Base-by-base conservation (phyloP, 2,329 filamentous ascomycete species). In the Aspergillus sp. region DNA sequence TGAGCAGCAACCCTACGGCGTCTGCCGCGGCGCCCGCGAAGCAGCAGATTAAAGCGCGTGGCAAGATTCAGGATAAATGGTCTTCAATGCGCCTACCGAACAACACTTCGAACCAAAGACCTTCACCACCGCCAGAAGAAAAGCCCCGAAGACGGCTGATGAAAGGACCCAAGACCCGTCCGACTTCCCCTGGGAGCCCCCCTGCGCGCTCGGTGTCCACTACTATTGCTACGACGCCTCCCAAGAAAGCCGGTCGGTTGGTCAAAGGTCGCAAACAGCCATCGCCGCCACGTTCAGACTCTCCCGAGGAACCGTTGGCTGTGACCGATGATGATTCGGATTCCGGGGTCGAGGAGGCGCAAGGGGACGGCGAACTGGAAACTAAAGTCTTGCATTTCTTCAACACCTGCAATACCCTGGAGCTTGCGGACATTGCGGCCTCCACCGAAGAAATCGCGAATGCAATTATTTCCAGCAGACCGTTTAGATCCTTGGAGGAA, bases 361-460 rank as follows among this genome's bases (percentile, higher is more conserved):
- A 70, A 39, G 69, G 72, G 28, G 67, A 71, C 43, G 64, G 67
- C 10, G 62, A 67, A 29, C 42, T 48, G 36, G 74, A 80, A 29
- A 60, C 59, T 4, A 76, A 76, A 46, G 79, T 96, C 5, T 72
- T 97, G 29, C 77, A 82, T 5, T 94, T 89, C 59, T 82, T 98
- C 66, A 97, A 97, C 60, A 81, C 76, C 0, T 93, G 87, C 63
- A 80, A 81, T 4, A 71, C 80, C 7, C 78, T 83, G 33, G 87
- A 91, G 48, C 78, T 98, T 38, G 80, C 85, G 1, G 90, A 94
- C 55, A 83, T 96, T 50, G 88, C 88, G 0, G 83, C 82, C 30
- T 81, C 86, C 49, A 83, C 85, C 33, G 78, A 85, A 54, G 79
- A 82, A 4, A 76, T 83, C 41, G 82, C 90, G 1, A 75, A 83